A percentile compares a stretch with the other conserved stretches of the same genome.
Evolutionary conservation across 192 early-diverging fungal species (phyloP).

Genomic region (Coemansia sp.): DNA sequence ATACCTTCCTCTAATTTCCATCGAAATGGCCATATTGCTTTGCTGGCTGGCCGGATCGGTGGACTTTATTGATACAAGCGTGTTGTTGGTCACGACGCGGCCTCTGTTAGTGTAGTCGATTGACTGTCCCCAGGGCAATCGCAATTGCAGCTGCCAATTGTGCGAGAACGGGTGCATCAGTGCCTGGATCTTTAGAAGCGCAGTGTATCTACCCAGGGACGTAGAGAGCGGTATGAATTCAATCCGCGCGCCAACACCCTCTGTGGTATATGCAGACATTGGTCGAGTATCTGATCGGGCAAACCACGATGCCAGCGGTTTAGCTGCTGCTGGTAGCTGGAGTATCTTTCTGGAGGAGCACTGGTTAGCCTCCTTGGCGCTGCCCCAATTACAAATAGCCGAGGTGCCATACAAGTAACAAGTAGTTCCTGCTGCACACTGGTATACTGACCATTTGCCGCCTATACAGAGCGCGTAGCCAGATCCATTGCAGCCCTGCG

Average conservation of each 20-base stretch:
- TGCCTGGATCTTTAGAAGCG: conserved; percentile 50
- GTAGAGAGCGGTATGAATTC: conserved; percentile 34
- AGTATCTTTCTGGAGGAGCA: conserved; percentile 19
- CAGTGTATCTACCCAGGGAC: conserved; percentile 29
- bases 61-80: conserved; percentile 16
- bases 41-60: background rate
- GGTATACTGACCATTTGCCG: conserved; percentile 45
- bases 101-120: conserved; percentile 43
- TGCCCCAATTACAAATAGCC: conserved; percentile 45
- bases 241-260: conserved; percentile 32
- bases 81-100: conserved; percentile 9
- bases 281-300: conserved; percentile 26
- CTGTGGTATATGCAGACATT: conserved; percentile 27
- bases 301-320: conserved; percentile 16
- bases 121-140: conserved; percentile 37
- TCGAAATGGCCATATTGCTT: conserved; percentile 30
- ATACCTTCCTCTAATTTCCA: conserved; percentile 36
- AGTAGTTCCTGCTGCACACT: conserved; percentile 50
- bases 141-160: conserved; percentile 46
- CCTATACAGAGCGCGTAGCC: conserved; percentile 51
- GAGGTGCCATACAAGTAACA: conserved; percentile 42
- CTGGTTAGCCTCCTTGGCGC: conserved; percentile 30
- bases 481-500: conserved; percentile 52
- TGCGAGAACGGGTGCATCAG: conserved; percentile 34
- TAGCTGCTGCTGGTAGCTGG: conserved; percentile 27